Percentiles rank a stretch among this genome's conserved stretches.
Conservation (phyloP, 129 eudicot species). For the Sambucus nigra region DNA sequence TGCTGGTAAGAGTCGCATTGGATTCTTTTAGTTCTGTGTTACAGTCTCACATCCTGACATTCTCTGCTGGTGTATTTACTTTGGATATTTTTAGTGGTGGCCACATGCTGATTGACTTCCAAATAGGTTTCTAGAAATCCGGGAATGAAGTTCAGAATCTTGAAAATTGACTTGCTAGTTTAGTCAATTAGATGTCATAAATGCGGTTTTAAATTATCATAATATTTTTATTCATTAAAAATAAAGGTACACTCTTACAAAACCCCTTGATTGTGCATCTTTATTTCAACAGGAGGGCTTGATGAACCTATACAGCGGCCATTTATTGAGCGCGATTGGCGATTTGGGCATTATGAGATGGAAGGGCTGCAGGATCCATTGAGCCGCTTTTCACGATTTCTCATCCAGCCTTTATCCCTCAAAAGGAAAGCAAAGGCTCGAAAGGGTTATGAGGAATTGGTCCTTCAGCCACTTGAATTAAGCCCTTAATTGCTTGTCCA, state of each 20-base stretch:
- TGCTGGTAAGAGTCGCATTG: slow-evolving; percentile 45
- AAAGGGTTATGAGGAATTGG: slow-evolving; percentile 37
- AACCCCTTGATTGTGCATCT: background rate
- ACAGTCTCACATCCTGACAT: background rate
- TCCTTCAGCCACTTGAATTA: slow-evolving; percentile 33
- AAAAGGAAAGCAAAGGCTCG: slow-evolving; percentile 34
- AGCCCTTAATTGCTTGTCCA: slow-evolving; percentile 7
- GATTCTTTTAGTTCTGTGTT: background rate
- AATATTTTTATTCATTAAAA: too few relatives aligned
- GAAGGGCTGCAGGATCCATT: slow-evolving; percentile 91
- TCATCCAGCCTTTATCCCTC: slow-evolving; percentile 35
- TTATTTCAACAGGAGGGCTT: slow-evolving; percentile 60
- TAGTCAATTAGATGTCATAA: too few relatives aligned
- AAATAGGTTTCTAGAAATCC: background rate
- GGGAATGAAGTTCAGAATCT: too few relatives aligned
- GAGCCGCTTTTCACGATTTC: slow-evolving; percentile 54
- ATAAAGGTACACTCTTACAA: too few relatives aligned
- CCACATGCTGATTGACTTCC: too few relatives aligned
- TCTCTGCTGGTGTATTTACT: too few relatives aligned
- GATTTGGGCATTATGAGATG: slow-evolving; percentile 93
- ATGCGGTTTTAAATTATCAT: too few relatives aligned
- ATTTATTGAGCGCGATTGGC: slow-evolving; percentile 70
- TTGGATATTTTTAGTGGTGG: too few relatives aligned
- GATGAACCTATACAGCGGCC: slow-evolving; percentile 72
- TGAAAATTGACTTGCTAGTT: too few relatives aligned